Evolutionary conservation across 2,329 filamentous ascomycete genomes (phyloP).

Genomic region (Pseudocercospora crystallina): DNA sequence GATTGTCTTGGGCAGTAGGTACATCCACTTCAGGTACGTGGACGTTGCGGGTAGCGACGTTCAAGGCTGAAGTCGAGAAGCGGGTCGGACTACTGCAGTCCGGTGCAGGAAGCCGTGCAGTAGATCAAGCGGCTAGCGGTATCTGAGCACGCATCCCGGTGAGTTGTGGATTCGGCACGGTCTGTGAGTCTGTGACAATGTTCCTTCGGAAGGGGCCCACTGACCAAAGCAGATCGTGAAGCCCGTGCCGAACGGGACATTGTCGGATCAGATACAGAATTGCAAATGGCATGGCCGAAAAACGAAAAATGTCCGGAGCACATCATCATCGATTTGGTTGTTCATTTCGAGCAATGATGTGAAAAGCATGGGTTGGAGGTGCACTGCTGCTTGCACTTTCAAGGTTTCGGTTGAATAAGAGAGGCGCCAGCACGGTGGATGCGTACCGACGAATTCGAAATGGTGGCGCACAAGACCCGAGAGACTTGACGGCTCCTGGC

Average conservation of each 20-base stretch:
- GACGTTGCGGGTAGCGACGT: not conserved
- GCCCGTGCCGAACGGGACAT: not conserved
- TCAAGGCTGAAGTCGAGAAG: not conserved
- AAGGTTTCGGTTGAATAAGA: too few species aligned
- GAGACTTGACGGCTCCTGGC: too few species aligned
- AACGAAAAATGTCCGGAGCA: slow-evolving; percentile 3
- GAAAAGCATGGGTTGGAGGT: too few species aligned
- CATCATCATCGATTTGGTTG: not conserved
- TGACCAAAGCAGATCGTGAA: not conserved
- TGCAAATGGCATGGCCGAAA: not conserved
- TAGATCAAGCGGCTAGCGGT: not conserved
- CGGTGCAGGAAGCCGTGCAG: not conserved
- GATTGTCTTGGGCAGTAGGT: not conserved
- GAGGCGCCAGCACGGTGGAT: too few species aligned
- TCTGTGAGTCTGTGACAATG: slow-evolving; percentile 1
- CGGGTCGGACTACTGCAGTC: slow-evolving; percentile 1
- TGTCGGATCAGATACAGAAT: not conserved
- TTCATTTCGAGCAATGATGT: not conserved
- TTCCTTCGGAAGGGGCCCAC: not conserved
- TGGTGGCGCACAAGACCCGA: too few species aligned
- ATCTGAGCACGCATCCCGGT: not conserved
- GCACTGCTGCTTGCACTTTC: too few species aligned
- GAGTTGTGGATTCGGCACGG: not conserved
- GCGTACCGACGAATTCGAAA: too few species aligned
- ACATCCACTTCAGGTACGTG: slow-evolving; percentile 6